Evolutionary conservation across 2,329 filamentous ascomycete species (phyloP), one percentile per base, ranked within the genome.

Genomic region (Penicillium paneum): DNA sequence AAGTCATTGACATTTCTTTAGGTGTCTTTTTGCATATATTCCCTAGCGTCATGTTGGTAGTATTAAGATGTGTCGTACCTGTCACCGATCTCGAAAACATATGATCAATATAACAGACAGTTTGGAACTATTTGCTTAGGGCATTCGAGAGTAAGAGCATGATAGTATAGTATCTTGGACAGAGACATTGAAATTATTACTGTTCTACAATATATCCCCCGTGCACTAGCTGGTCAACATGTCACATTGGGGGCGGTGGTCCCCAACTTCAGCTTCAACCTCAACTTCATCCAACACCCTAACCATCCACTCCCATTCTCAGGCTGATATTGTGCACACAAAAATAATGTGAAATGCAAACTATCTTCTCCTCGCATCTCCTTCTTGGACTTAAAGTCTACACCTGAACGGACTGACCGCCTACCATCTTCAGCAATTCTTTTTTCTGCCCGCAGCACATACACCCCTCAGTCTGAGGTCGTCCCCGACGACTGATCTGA

Each of bases 391-490:
- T 28, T 41, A n/a, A 29, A 28, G 24, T 49, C 28, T 32, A 26
- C 11, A 12, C 21, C 32, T 13, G n/a, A 40, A 1, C 21, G 6
- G 11, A 19, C 32, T 21, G 41, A 57, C 47, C 52, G 47, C 52
- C 48, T 57, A 35, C 38, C 26, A 8, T 26, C 15, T 19, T 38
- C 17, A 39, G 32, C 31, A 32, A 11, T n/a, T 31, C 34, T 47
- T 55, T 47, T 57, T 57, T 57, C 52, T 52, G 52, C 52, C 52
- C 8, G 26, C 41, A 36, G 38, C 34, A 35, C 39, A 54, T 48
- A 39, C 53, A 50, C 52, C 52, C 38, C 52, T 55, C 52, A 55
- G 36, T 53, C 44, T 32, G 42, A 44, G 29, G 8, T 46, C 29
- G 26, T 48, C 35, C 32, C 36, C 36, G 17, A 32, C 52, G 13